These are phyloP conservation scores for Pseudocercospora eumusae DNA, from an alignment of 2,329 filamentous ascomycete species.

Conservation along the genomic window DNA sequence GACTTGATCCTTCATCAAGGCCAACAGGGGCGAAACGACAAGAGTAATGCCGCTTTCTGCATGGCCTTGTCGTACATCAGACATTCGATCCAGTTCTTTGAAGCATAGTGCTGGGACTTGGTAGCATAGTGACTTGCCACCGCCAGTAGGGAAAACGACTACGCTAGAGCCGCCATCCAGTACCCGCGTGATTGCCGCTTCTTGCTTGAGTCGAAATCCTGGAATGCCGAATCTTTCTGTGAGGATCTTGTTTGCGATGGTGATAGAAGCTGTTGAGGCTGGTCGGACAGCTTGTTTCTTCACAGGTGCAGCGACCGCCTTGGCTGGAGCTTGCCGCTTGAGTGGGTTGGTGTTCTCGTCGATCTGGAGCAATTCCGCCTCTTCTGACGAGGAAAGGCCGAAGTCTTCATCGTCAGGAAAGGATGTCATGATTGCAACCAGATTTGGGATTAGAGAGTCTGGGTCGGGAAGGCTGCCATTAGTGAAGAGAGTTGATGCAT, in stretches of 20 bases:
- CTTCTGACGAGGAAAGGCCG: conserved; percentile 31
- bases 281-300: conserved; percentile 19
- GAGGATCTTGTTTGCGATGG: conserved; percentile 41
- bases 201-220: conserved; percentile 50
- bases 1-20: conserved; percentile 63
- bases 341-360: conserved; percentile 15
- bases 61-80: conserved; percentile 33
- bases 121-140: conserved; percentile 47
- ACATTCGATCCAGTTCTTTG: conserved; percentile 42
- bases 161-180: conserved; percentile 48
- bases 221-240: conserved; percentile 46
- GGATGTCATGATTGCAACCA: conserved; percentile 12
- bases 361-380: conserved; percentile 31
- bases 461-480: neutral
- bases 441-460: neutral
- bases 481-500: neutral
- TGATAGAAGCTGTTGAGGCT: conserved; percentile 16
- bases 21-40: conserved; percentile 59
- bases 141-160: conserved; percentile 47
- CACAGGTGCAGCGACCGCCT: neutral
- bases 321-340: conserved; percentile 21
- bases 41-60: conserved; percentile 55
- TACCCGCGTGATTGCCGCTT: conserved; percentile 47
- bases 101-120: conserved; percentile 50
- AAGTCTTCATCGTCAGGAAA: conserved; percentile 31